phyloP scores from a whole-genome alignment of 1,284 basidiomycete species.

The Farysia itapuensis region DNA sequence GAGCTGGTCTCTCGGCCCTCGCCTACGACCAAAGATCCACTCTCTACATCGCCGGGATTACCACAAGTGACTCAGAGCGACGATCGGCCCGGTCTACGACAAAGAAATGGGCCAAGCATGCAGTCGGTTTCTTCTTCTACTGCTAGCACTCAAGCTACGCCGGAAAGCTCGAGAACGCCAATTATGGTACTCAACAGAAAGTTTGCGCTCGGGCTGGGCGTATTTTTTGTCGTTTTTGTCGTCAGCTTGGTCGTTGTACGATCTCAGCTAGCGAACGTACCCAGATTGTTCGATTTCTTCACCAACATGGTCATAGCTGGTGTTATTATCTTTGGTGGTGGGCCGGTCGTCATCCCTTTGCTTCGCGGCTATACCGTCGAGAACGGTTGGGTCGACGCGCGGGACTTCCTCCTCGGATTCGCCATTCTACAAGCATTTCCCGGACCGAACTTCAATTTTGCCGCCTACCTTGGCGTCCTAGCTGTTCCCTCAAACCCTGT shows the following conservation, averaged over 20 bases:
- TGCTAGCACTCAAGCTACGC: not conserved
- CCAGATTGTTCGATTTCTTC: conserved; percentile 61
- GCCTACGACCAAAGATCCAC: not conserved
- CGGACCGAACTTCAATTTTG: conserved; percentile 69
- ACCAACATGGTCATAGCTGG: conserved; percentile 64
- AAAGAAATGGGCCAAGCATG: not conserved
- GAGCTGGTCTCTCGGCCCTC: conserved; percentile 10
- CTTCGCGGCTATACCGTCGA: conserved; percentile 67
- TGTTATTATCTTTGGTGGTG: conserved; percentile 68
- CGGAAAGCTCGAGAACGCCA: conserved; percentile 6
- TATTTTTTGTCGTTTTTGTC: conserved; percentile 53
- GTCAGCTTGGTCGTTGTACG: conserved; percentile 59
- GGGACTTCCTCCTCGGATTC: conserved; percentile 68
- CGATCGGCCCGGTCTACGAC: not conserved
- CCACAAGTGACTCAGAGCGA: not conserved
- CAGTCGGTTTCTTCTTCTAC: not conserved
- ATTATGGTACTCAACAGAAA: conserved; percentile 34
- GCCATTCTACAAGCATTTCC: conserved; percentile 63
- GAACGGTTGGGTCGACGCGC: conserved; percentile 62
- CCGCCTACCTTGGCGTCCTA: conserved; percentile 66
- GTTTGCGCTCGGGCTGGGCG: conserved; percentile 44
- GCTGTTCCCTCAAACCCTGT: conserved; percentile 57
- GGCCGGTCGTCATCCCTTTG: conserved; percentile 68
- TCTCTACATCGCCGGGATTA: not conserved
- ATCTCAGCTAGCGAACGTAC: conserved; percentile 53